Conservation (phyloP, 2,329 filamentous ascomycete genomes). For the Alternaria gaisen region DNA sequence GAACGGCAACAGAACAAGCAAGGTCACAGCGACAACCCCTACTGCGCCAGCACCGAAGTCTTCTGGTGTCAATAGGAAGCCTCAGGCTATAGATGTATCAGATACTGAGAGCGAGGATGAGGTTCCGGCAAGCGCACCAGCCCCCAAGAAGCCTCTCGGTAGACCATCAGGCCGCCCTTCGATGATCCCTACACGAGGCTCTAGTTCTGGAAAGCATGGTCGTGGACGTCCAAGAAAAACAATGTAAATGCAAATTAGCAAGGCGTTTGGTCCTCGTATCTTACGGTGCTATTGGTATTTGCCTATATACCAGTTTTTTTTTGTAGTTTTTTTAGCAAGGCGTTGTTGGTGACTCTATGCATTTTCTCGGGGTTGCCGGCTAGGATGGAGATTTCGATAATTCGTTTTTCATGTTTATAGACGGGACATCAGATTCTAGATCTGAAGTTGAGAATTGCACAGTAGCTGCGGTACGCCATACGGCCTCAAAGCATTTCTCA, state of each 20-base stretch:
- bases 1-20: slow-evolving; percentile 19
- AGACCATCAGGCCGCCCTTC: slow-evolving; percentile 28
- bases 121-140: slow-evolving; percentile 42
- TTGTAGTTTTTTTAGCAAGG: background rate
- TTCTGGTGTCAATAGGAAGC: slow-evolving; percentile 30
- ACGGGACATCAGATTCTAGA: background rate
- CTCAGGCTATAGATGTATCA: slow-evolving; percentile 32
- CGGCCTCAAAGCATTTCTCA: background rate
- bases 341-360: background rate
- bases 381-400: background rate
- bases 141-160: slow-evolving; percentile 29
- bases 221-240: slow-evolving; percentile 40
- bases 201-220: slow-evolving; percentile 30
- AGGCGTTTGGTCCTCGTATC: background rate
- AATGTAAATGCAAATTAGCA: slow-evolving; percentile 4
- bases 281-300: background rate
- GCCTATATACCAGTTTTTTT: background rate
- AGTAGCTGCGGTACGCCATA: background rate
- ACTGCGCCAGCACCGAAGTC: slow-evolving; percentile 26
- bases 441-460: background rate
- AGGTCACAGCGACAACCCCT: slow-evolving; percentile 20
- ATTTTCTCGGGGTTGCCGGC: background rate
- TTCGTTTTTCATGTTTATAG: background rate
- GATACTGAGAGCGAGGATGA: slow-evolving; percentile 45
- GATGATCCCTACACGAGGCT: slow-evolving; percentile 36